phyloP scores from a whole-genome alignment of 805 yeast genomes.

The Sugiyamaella valdiviana region DNA sequence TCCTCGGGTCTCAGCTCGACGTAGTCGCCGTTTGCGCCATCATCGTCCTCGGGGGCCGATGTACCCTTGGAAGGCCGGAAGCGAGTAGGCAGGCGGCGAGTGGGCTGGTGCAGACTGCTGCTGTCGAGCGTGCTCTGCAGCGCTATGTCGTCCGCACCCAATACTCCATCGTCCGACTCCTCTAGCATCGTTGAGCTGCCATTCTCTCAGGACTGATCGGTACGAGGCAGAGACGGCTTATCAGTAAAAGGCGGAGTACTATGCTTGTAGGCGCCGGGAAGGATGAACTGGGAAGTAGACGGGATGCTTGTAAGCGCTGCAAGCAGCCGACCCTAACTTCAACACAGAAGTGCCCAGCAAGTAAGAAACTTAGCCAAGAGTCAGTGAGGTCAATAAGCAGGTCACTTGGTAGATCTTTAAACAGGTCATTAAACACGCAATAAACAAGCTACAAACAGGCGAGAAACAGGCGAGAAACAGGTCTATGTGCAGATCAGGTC shows the following conservation, averaged over 20 bases:
- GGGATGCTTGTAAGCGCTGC: neutral
- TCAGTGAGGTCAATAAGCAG: too few species aligned
- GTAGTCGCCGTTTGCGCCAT: constrained; percentile 13
- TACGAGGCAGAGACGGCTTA: neutral
- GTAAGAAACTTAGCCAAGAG: too few species aligned
- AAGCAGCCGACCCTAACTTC: neutral
- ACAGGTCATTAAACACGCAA: too few species aligned
- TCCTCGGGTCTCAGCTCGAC: constrained; percentile 20
- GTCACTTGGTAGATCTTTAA: too few species aligned
- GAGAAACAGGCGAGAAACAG: too few species aligned
- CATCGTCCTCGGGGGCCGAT: constrained; percentile 2
- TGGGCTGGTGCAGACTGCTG: neutral
- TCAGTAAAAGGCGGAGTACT: neutral
- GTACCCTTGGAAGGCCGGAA: neutral
- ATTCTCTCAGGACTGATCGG: neutral
- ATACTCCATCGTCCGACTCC: neutral
- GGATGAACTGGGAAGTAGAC: too few species aligned
- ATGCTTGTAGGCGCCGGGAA: neutral
- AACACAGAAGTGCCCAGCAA: too few species aligned
- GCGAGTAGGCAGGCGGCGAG: neutral
- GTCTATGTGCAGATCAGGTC: too few species aligned
- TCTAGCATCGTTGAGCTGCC: neutral
- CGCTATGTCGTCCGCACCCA: neutral
- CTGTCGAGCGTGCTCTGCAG: neutral
- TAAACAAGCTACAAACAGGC: too few species aligned